phyloP scores from a whole-genome alignment of 2,329 filamentous ascomycete genomes.

The Aspergillus pseudoterreus region DNA sequence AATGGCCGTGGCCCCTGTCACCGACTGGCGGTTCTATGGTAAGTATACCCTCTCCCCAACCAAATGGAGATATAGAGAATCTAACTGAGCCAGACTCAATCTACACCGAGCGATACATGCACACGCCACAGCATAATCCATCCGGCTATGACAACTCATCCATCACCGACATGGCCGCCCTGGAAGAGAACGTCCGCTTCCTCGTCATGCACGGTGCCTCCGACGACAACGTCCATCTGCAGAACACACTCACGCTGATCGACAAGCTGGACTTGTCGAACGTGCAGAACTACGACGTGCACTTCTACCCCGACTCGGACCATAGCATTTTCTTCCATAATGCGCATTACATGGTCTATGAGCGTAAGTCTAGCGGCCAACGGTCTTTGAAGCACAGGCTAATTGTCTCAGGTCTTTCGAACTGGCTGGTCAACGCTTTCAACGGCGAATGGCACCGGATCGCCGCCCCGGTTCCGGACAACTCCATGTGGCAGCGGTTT shows the following conservation, averaged over 20 bases:
- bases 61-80: neutral
- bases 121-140: constrained; percentile 78
- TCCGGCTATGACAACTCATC: constrained; percentile 72
- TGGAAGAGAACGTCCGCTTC: constrained; percentile 77
- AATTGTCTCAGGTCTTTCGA: constrained; percentile 42
- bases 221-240: constrained; percentile 96
- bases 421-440: constrained; percentile 96
- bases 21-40: constrained; percentile 91
- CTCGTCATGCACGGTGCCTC: constrained; percentile 94
- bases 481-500: constrained; percentile 24
- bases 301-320: constrained; percentile 94
- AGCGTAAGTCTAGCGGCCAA: constrained; percentile 60
- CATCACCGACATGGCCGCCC: constrained; percentile 69
- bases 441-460: constrained; percentile 85
- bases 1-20: constrained; percentile 98
- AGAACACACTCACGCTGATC: constrained; percentile 83
- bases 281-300: constrained; percentile 92
- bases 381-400: neutral
- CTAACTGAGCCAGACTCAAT: constrained; percentile 27
- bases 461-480: constrained; percentile 48
- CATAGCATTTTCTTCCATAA: constrained; percentile 95
- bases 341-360: constrained; percentile 84
- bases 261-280: constrained; percentile 78
- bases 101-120: constrained; percentile 73
- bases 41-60: constrained; percentile 10